Percentiles rank a stretch among this genome's conserved stretches.
phyloP scores from a whole-genome alignment of 1,139 yeast genomes.

The Taphrina pruni region DNA sequence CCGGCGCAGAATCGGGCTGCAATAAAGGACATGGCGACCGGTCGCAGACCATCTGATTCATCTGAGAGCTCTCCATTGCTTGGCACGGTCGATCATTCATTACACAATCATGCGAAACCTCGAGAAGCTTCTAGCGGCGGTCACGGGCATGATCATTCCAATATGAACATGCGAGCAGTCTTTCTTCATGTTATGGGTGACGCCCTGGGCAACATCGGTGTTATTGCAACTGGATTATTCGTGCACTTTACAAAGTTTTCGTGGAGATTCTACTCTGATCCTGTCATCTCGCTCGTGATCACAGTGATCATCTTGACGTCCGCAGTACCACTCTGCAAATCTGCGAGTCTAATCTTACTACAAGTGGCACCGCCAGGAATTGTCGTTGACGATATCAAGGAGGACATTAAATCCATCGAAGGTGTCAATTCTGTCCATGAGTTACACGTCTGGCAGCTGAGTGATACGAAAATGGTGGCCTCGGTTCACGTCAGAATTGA shows the following conservation, averaged over 20 bases:
- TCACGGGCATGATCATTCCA: conserved; percentile 54
- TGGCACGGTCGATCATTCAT: conserved; percentile 43
- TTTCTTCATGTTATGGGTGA: conserved; percentile 94
- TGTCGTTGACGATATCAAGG: conserved; percentile 74
- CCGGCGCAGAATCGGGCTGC: conserved; percentile 40
- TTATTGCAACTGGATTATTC: conserved; percentile 82
- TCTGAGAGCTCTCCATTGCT: conserved; percentile 54
- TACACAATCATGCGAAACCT: conserved; percentile 44
- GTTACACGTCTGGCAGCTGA: conserved; percentile 94
- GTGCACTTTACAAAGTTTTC: conserved; percentile 91
- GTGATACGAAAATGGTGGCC: conserved; percentile 85
- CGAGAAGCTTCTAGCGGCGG: conserved; percentile 40
- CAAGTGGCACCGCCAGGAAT: conserved; percentile 91
- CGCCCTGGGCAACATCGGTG: conserved; percentile 94
- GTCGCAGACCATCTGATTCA: conserved; percentile 44
- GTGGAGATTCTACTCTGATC: conserved; percentile 89
- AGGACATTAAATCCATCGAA: conserved; percentile 62
- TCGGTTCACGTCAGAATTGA: conserved; percentile 83
- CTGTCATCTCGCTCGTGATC: conserved; percentile 79
- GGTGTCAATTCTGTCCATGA: conserved; percentile 89
- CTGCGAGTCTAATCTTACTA: conserved; percentile 82
- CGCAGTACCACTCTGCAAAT: conserved; percentile 86
- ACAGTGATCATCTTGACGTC: conserved; percentile 87
- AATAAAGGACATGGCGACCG: conserved; percentile 36
- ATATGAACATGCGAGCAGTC: conserved; percentile 88